Evolutionary conservation across 106 monocot genomes (phyloP).

Genomic region (Dendrobium officinale): DNA sequence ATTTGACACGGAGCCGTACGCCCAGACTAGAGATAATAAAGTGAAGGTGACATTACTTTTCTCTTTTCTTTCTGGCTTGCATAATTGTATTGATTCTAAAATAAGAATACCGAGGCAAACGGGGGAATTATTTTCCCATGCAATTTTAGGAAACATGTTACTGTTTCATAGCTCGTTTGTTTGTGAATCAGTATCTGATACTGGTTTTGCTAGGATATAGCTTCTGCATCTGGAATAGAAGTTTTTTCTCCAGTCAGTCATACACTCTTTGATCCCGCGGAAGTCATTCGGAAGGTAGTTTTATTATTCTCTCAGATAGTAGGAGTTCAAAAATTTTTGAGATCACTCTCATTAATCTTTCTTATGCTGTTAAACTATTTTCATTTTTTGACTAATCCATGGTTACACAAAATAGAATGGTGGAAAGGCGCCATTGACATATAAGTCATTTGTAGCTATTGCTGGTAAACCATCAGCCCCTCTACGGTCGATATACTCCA

Average conservation of each 20-base stretch:
- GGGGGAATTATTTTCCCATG: not conserved
- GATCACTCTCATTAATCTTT: not conserved
- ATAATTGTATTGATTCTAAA: not conserved
- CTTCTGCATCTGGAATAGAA: conserved; percentile 43
- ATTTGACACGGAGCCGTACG: conserved; percentile 78
- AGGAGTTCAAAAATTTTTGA: not conserved
- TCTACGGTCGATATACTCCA: conserved; percentile 28
- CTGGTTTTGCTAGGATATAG: conserved; percentile 49
- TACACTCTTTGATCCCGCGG: conserved; percentile 69
- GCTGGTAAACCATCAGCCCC: conserved; percentile 63
- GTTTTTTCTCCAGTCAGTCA: conserved; percentile 81
- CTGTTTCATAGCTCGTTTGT: not conserved
- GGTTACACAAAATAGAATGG: conserved; percentile 45
- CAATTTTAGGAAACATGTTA: not conserved
- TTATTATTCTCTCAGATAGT: not conserved
- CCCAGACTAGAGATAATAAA: conserved; percentile 32
- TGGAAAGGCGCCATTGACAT: conserved; percentile 70
- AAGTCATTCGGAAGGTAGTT: conserved; percentile 60
- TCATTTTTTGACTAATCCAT: not conserved
- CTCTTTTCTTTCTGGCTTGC: too few species aligned
- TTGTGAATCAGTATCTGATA: not conserved
- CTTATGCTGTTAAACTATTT: not conserved
- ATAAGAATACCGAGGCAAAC: not conserved
- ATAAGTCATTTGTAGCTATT: conserved; percentile 71
- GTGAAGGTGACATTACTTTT: conserved; percentile 37